A percentile compares a stretch with the other conserved stretches of the same genome.
These are phyloP conservation scores for Tetrahymena malaccensis DNA, from an alignment of 73 alveolate species.

Conservation along the genomic window DNA sequence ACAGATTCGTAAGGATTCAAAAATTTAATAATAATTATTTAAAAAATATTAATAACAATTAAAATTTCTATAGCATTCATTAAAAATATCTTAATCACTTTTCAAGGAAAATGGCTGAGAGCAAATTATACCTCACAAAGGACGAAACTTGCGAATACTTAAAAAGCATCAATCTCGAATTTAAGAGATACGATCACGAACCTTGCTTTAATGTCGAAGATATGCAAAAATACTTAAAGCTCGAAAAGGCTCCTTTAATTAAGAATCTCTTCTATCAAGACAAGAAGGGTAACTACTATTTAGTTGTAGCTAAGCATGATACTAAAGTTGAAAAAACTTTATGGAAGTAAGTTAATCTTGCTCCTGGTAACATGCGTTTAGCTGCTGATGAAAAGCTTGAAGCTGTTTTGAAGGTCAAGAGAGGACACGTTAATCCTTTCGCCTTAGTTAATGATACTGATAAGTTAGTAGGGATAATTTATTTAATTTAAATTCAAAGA, in stretches of 20 bases:
- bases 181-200: background rate
- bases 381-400: conserved; percentile 75
- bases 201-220: background rate
- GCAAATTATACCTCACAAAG: background rate
- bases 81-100: background rate
- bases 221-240: background rate
- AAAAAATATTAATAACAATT: background rate
- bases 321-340: conserved; percentile 76
- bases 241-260: conserved; percentile 21
- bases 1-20: background rate
- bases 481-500: background rate
- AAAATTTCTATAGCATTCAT: background rate
- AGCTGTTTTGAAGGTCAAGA: conserved; percentile 61
- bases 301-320: conserved; percentile 79
- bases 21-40: background rate
- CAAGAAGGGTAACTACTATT: conserved; percentile 77
- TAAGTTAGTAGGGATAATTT: conserved; percentile 48
- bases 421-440: conserved; percentile 89
- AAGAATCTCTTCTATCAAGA: conserved; percentile 90
- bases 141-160: background rate
- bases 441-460: conserved; percentile 80
- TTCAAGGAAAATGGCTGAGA: background rate
- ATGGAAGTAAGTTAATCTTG: conserved; percentile 78
- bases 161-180: background rate
- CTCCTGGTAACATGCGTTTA: conserved; percentile 84